Conservation (phyloP, 2,329 filamentous ascomycete genomes). For the Malbranchea cinnamomea region DNA sequence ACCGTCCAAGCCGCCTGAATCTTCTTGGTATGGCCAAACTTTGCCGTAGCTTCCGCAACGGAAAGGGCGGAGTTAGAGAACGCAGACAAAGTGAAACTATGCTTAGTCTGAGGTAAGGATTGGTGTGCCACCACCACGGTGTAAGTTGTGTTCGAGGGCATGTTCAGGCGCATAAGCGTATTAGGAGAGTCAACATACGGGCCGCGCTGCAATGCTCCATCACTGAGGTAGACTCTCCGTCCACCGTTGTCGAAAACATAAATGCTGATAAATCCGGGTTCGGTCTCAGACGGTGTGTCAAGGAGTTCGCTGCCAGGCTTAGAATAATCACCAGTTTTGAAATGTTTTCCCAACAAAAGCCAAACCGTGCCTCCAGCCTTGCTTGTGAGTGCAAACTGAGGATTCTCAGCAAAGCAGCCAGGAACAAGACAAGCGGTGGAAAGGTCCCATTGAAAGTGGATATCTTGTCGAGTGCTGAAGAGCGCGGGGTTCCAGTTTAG, state of each 20-base stretch:
- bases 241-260: slow-evolving; percentile 63
- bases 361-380: slow-evolving; percentile 51
- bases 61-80: slow-evolving; percentile 53
- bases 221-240: slow-evolving; percentile 56
- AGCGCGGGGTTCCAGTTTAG: slow-evolving; percentile 90
- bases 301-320: slow-evolving; percentile 8
- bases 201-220: slow-evolving; percentile 55
- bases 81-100: slow-evolving; percentile 76
- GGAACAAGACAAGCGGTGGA: slow-evolving; percentile 40
- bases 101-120: slow-evolving; percentile 54
- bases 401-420: slow-evolving; percentile 56
- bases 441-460: slow-evolving; percentile 78
- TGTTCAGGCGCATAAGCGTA: slow-evolving; percentile 63
- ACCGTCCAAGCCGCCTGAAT: slow-evolving; percentile 57
- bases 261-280: slow-evolving; percentile 72
- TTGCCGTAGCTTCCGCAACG: slow-evolving; percentile 47
- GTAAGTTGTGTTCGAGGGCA: slow-evolving; percentile 35
- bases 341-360: slow-evolving; percentile 77
- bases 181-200: slow-evolving; percentile 93
- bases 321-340: slow-evolving; percentile 49
- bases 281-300: slow-evolving; percentile 30
- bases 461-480: slow-evolving; percentile 68
- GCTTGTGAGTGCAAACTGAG: slow-evolving; percentile 43
- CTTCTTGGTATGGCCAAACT: slow-evolving; percentile 44
- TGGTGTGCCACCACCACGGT: slow-evolving; percentile 65